Conservation (phyloP, 805 yeast species). For the Danielia reshetovae region DNA sequence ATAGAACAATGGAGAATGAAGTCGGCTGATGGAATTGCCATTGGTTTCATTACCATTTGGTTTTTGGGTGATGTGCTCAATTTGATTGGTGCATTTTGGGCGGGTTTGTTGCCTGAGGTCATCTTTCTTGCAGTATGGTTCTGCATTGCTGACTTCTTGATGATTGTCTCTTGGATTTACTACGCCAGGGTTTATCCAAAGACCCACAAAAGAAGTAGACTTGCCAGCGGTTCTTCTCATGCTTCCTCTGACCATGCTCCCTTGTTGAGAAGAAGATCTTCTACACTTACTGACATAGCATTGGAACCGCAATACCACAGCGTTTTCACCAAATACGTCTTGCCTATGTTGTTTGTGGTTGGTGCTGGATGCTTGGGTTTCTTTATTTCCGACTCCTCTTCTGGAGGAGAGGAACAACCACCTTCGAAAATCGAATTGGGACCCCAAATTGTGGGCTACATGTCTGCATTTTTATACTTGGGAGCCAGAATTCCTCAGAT, state of each 20-base stretch:
- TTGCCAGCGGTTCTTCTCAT: not conserved
- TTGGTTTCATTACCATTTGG: constrained; percentile 67
- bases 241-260: constrained; percentile 24
- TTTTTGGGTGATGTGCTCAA: constrained; percentile 68
- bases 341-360: constrained; percentile 61
- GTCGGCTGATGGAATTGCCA: constrained; percentile 72
- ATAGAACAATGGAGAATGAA: constrained; percentile 77
- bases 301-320: constrained; percentile 46
- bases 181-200: constrained; percentile 47
- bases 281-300: constrained; percentile 48
- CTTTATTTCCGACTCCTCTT: constrained; percentile 40
- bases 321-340: constrained; percentile 45
- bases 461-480: constrained; percentile 63
- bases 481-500: constrained; percentile 80
- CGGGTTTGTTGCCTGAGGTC: constrained; percentile 64
- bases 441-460: constrained; percentile 67
- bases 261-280: constrained; percentile 46
- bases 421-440: constrained; percentile 39
- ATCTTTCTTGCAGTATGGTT: constrained; percentile 72
- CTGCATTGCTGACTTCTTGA: constrained; percentile 61
- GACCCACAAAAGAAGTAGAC: constrained; percentile 19
- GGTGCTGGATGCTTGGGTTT: constrained; percentile 62
- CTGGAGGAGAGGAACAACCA: constrained; percentile 18
- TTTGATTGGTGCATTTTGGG: constrained; percentile 67
- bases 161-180: constrained; percentile 56